Evolutionary conservation across 2,329 filamentous ascomycete genomes (phyloP), one percentile per base, ranked within the genome.

Genomic region (Colletotrichum euphorbiae): DNA sequence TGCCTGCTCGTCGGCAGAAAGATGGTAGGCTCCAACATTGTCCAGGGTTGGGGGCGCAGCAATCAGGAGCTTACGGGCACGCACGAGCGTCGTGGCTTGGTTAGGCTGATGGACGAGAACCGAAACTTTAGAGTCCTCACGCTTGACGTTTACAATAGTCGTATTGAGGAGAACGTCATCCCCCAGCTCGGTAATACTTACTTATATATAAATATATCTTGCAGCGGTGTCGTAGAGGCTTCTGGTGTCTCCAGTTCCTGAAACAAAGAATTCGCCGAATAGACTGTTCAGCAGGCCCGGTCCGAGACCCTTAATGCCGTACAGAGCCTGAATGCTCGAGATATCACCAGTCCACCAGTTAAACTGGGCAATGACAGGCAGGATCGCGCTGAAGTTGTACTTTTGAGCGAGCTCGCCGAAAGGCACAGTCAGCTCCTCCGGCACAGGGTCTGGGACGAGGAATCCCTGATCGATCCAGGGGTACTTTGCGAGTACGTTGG

Each of bases 331-430:
- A 28, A 77, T 71, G 2, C 74, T 73, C 12, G 81, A 72, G 12
- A 81, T 69, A 56, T 83, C 79, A 2, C 80, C 82, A 1, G 79
- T 69, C n/a, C 78, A 81, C 55, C 79, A 75, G 28, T 76, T 74
- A 55, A 76, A 80, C 5, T 64, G 65, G 61, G 73, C 78, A 7
- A 81, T 74, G n/a, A 75, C 67, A 7, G 72, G 72, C 0, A 82
- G 74, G 0, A 79, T 71, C 15, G 75, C 76, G 19, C 76, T 71
- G 6, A 86, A 73, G 28, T 75, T 70, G 70, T 83, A 77, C 69
- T 83, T 82, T 17, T 76, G 71, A 6, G 81, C 73, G 58, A 83
- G 83, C 7, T 82, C 75, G 1, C 79, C 77, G 42, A 80, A 84
- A 0, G 82, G 77, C 0, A 80, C 70, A 6, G 80, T 70, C 0